A percentile compares a stretch with the other conserved stretches of the same genome.
These are phyloP conservation scores for Rhazya stricta DNA, from an alignment of 257 asterid species.

Conservation along the genomic window DNA sequence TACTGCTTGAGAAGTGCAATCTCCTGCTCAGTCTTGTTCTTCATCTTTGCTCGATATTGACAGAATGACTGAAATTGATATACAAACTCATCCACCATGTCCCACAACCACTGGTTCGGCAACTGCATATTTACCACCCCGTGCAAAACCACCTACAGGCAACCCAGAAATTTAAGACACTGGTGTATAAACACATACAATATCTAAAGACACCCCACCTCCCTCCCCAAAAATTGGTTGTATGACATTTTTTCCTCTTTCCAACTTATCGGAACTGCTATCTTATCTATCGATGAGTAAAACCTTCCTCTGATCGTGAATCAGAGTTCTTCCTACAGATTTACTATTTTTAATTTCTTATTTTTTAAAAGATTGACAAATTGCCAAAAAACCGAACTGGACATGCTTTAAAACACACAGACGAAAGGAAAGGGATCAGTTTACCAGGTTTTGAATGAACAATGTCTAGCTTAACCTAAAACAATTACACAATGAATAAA, in stretches of 20 bases:
- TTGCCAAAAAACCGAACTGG: background rate
- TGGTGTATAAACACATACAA: background rate
- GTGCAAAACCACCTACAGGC: slow-evolving; percentile 73
- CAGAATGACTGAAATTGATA: slow-evolving; percentile 97
- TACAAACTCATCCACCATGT: slow-evolving; percentile 95
- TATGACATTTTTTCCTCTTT: background rate
- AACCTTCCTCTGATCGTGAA: background rate
- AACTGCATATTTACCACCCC: slow-evolving; percentile 95
- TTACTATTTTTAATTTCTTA: too few species aligned
- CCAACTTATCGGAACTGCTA: background rate
- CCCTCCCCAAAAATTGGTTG: background rate
- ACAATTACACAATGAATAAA: background rate
- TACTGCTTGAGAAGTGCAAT: slow-evolving; percentile 63
- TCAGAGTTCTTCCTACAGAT: background rate
- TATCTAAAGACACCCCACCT: background rate
- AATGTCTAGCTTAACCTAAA: too few species aligned
- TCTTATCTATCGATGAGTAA: background rate
- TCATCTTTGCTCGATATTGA: slow-evolving; percentile 95
- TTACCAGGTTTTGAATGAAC: background rate
- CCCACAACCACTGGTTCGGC: slow-evolving; percentile 99
- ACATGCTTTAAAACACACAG: background rate
- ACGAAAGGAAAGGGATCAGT: too few species aligned
- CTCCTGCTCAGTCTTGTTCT: slow-evolving; percentile 86
- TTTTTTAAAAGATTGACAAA: too few species aligned
- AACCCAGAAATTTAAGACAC: slow-evolving; percentile 1